These are phyloP conservation scores for Colletotrichum zoysiae DNA, from an alignment of 2,329 filamentous ascomycete genomes.

Conservation along the genomic window DNA sequence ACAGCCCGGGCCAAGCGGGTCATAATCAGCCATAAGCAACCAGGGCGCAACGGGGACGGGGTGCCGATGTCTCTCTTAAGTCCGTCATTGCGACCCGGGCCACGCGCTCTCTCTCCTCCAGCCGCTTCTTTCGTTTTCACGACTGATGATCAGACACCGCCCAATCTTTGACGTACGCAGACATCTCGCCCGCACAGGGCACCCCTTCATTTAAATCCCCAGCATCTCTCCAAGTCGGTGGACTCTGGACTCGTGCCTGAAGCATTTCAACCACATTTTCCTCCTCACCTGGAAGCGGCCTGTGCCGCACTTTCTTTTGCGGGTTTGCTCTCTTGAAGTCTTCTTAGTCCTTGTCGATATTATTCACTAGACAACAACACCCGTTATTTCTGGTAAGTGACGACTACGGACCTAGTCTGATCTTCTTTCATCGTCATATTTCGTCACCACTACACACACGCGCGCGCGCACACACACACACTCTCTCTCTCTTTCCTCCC, in stretches of 20 bases:
- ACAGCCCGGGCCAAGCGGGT: conserved; percentile 30
- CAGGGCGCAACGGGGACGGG: conserved; percentile 28
- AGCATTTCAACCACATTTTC: neutral
- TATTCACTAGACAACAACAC: neutral
- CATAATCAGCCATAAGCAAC: conserved; percentile 13
- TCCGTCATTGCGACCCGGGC: conserved; percentile 22
- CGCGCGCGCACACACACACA: neutral
- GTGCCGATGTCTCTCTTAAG: conserved; percentile 31
- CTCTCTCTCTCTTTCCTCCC: neutral
- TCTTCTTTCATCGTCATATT: conserved; percentile 22
- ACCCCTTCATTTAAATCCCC: conserved; percentile 26
- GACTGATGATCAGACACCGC: conserved; percentile 31
- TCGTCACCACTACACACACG: conserved; percentile 8
- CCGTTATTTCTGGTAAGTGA: conserved; percentile 21
- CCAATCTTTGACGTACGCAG: conserved; percentile 28
- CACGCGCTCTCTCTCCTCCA: conserved; percentile 8
- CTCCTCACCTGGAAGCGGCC: neutral
- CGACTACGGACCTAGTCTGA: conserved; percentile 1
- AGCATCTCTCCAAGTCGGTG: neutral
- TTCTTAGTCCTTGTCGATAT: neutral
- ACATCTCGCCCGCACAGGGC: neutral
- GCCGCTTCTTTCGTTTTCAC: conserved; percentile 17
- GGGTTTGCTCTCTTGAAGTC: neutral
- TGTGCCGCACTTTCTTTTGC: neutral
- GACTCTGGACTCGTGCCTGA: neutral